Conservation (phyloP, 257 asterid genomes). For the Coffea eugenioides region DNA sequence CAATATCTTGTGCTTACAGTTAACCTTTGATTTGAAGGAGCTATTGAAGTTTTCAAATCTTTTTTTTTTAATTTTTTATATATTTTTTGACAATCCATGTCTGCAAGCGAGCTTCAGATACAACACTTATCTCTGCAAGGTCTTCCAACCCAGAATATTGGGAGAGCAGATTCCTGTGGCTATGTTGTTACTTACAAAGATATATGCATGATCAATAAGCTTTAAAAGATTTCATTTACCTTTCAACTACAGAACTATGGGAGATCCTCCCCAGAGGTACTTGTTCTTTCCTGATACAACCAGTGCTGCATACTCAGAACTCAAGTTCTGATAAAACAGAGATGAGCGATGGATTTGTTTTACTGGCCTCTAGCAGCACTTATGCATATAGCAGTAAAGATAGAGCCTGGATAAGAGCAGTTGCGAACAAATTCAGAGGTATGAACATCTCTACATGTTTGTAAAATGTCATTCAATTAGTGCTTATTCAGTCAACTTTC, state of each 20-base stretch:
- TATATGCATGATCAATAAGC: not conserved
- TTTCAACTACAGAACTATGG: conserved; percentile 49
- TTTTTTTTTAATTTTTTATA: not conserved
- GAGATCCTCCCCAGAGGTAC: conserved; percentile 77
- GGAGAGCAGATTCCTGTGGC: not conserved
- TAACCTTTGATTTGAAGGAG: not conserved
- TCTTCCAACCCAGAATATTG: not conserved
- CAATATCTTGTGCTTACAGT: not conserved
- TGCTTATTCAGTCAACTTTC: not conserved
- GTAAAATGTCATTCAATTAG: not conserved
- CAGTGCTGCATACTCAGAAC: conserved; percentile 35
- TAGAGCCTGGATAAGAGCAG: conserved; percentile 71
- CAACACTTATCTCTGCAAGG: not conserved
- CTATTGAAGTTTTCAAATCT: not conserved
- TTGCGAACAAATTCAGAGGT: conserved; percentile 71
- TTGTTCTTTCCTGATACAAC: conserved; percentile 70
- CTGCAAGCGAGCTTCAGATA: not conserved
- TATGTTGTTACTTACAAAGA: not conserved
- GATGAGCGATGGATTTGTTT: conserved; percentile 52
- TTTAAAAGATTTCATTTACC: conserved; percentile 7
- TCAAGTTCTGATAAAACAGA: conserved; percentile 26
- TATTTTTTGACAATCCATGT: not conserved
- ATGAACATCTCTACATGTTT: conserved; percentile 18
- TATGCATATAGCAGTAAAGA: conserved; percentile 67
- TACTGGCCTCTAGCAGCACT: conserved; percentile 70